Conservation (phyloP, 1,284 basidiomycete genomes). For the Phenoliferia sp. region DNA sequence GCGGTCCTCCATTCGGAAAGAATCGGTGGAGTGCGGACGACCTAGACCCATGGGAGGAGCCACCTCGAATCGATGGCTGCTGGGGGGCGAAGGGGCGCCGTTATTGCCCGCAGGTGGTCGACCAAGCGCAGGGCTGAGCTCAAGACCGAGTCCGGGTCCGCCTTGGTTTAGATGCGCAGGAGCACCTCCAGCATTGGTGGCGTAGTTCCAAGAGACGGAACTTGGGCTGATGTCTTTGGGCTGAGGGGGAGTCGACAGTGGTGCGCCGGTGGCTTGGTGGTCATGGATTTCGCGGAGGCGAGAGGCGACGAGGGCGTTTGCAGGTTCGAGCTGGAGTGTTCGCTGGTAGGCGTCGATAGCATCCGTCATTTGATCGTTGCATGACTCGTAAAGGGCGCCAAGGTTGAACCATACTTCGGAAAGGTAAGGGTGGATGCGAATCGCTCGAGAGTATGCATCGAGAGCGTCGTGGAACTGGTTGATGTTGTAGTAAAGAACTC, state of each 20-base stretch:
- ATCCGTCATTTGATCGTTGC: slow-evolving; percentile 98
- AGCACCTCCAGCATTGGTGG: slow-evolving; percentile 24
- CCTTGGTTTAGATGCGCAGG: slow-evolving; percentile 20
- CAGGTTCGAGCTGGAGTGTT: slow-evolving; percentile 81
- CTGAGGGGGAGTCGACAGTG: slow-evolving; percentile 31
- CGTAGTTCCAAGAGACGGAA: slow-evolving; percentile 30
- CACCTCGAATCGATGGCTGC: slow-evolving; percentile 19
- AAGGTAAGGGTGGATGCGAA: slow-evolving; percentile 97
- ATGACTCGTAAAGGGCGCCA: slow-evolving; percentile 92
- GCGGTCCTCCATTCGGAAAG: slow-evolving; percentile 14
- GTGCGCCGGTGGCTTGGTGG: slow-evolving; percentile 29
- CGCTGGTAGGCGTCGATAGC: slow-evolving; percentile 97
- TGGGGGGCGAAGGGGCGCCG: slow-evolving; percentile 13
- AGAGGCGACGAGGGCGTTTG: slow-evolving; percentile 70
- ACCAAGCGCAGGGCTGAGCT: slow-evolving; percentile 15
- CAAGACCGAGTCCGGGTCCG: slow-evolving; percentile 21
- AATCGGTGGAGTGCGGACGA: slow-evolving; percentile 27
- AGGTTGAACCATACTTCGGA: slow-evolving; percentile 99
- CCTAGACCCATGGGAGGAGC: slow-evolving; percentile 11
- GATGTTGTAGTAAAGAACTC: slow-evolving; percentile 98
- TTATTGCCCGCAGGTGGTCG: background rate
- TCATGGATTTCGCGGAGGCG: slow-evolving; percentile 50
- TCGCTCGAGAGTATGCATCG: slow-evolving; percentile 96
- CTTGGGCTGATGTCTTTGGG: slow-evolving; percentile 36
- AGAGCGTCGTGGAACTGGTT: slow-evolving; percentile 98